Evolutionary conservation across 169 alveolate genomes (phyloP), one percentile per base, ranked within the genome.

Genomic region (Besnoitia besnoiti): DNA sequence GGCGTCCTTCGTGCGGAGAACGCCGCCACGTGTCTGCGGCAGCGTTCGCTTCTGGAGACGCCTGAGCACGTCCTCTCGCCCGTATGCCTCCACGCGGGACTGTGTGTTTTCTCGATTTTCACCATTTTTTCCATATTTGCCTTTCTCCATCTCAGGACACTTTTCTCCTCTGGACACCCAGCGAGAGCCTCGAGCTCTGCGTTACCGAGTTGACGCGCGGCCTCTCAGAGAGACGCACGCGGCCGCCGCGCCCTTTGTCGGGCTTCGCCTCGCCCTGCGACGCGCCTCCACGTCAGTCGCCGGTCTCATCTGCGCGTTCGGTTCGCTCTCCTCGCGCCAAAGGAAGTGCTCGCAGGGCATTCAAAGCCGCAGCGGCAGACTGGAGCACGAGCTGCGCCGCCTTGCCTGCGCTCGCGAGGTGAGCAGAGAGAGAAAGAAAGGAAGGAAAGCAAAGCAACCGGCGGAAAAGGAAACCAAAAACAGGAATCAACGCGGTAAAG

Each of bases 101-200:
- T 16, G 59, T 49, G 59, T 49, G 24, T 49, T 16, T 16, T 49
- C 24, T 49, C 59, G n/a, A n/a, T n/a, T 49, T 7, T 49, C 24
- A 49, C 59, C 24, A 49, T 49, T 24, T 62, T 27, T 62, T 62
- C 19, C 59, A 49, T 49, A 16, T 62, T 8, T 62, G 79, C 5
- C 79, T 62, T 62, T 62, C 19, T 62, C 19, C 33, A 30, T 8
- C 19, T 62, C 39, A 73, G 82, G 82, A 73, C 27, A 42, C 16
- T 42, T 8, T 37, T 42, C 24, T 73, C 44, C 44, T 73, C 46
- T 73, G 82, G 82, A 10, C 82, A 42, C 82, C 82, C 44, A 35
- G 82, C 46, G 82, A 73, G 14, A n/a, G 82, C 16, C 82, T 73
- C 47, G 82, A 73, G 1, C 82, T 73, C 82, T 42, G n/a, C 67